Base-by-base conservation (phyloP, 495 filamentous ascomycete species). In the Hyphodiscus hymeniophilus region DNA sequence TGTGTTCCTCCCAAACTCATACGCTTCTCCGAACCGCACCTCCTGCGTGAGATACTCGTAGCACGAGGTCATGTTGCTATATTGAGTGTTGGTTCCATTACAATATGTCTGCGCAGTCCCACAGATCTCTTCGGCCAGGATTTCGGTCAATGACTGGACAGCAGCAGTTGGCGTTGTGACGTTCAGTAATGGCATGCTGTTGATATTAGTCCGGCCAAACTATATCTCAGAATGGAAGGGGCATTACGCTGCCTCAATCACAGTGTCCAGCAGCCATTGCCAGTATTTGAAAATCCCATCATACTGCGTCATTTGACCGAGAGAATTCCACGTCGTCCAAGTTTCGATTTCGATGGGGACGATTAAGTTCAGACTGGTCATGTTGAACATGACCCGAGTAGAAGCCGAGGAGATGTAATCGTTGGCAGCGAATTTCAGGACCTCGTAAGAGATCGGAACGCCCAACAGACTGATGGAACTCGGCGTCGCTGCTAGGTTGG, bases 241-340 rank as follows among this genome's bases (percentile, higher is more conserved):
- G 23, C 12, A 30, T 28, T 42, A 52, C 42, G 18, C 34, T 47
- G 23, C 21, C 7, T 16, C 31, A 42, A 52, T 34, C 16, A 52
- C 33, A 36, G 47, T 47, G 24, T 47, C 36, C n/a, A 33, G n/a
- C 4, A 38, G 16, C 43, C 42, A 52, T 47, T 47, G 36, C 36
- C 32, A 52, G 21, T 45, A 40, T 32, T 41, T 51, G 20, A 51
- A 51, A 13, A 11, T 51, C 17, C 33, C 40, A 45, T 51, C 42
- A 51, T 51, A 51, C 33, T 51, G 42, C 41, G 33, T 45, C 16
- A 51, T 41, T 34, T 51, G 8, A 12, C 48, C 41, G 8, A 13
- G 3, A 21, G 15, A 10, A 45, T 51, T 51, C 42, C 48, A 51
- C 8, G 34, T 38, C 21, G 18, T 51, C 41, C 40, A 51, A 10